Conservation (phyloP, 179 eudicot species). For the Patellifolia procumbens region DNA sequence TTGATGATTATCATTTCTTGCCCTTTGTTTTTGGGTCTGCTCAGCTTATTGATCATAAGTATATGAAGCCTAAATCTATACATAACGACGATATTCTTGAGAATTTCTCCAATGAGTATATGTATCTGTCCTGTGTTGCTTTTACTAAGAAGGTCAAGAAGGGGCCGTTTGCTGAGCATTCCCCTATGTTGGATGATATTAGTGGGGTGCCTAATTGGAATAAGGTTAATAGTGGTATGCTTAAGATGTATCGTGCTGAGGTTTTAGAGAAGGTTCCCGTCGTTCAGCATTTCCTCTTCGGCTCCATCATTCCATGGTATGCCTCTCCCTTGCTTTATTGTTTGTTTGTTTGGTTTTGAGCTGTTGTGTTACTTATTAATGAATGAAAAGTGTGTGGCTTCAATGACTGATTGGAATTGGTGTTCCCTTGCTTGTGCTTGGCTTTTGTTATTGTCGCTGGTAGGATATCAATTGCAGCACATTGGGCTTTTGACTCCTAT, state of each 20-base stretch:
- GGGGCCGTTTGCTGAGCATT: constrained; percentile 86
- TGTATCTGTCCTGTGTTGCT: constrained; percentile 69
- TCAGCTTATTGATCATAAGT: constrained; percentile 90
- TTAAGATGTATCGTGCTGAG: constrained; percentile 93
- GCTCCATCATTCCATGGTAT: constrained; percentile 86
- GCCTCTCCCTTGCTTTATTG: not conserved
- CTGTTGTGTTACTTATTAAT: not conserved
- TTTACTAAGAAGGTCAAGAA: constrained; percentile 88
- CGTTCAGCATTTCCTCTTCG: constrained; percentile 95
- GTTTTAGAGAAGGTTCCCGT: constrained; percentile 94
- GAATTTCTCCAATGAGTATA: constrained; percentile 72
- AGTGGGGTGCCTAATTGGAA: constrained; percentile 90
- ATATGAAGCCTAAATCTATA: constrained; percentile 95
- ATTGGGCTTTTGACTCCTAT: too few species aligned
- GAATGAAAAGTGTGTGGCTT: not conserved
- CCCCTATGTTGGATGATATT: constrained; percentile 90
- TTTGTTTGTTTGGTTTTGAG: not conserved
- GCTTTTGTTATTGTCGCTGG: not conserved
- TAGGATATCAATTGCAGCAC: too few species aligned
- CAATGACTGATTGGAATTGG: not conserved
- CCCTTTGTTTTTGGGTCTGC: constrained; percentile 90
- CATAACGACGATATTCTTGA: constrained; percentile 89
- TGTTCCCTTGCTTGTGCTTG: not conserved
- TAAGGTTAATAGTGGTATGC: constrained; percentile 89
- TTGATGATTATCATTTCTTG: constrained; percentile 90